Evolutionary conservation across 2,329 filamentous ascomycete genomes (phyloP), one percentile per base, ranked within the genome.

Genomic region (Nigrospora oryzae): DNA sequence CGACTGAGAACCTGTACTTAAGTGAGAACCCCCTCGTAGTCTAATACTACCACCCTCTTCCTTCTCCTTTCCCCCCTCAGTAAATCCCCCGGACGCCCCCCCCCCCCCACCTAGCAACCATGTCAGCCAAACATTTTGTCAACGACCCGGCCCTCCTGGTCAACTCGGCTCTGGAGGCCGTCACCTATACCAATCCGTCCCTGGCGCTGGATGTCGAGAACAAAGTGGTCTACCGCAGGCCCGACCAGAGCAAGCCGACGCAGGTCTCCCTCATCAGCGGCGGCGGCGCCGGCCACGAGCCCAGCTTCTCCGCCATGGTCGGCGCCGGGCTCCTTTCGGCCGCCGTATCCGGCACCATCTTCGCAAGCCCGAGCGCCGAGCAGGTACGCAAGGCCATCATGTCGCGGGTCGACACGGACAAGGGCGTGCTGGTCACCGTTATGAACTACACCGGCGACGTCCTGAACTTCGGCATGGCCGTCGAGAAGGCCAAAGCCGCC

Each of bases 381-480:
- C 90, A 96, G 68, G 82, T 96, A 44, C 79, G 87, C 45, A 73
- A 78, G 52, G 88, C 83, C 47, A 84, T 94, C 43, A 77, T 83
- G 58, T 77, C 81, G 36, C 75, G 86, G 16, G 85, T 95, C 3
- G 80, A 86, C 49, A 75, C 76, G 4, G 73, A 77, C 38, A 77
- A 79, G 49, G 91, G 90, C 19, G 85, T 95, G 1, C 64, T 96
- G 36, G 85, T 95, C n/a, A 83, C 90, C 6, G 86, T 95, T 30
- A 95, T 95, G 87, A 96, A 96, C 64, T 95, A 95, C 65, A 95
- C 89, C 1, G 86, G 86, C 34, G 86, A 90, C 62, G 79, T 95
- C 44, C 75, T 96, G 53, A 94, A 95, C 67, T 96, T 96, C 60
- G 90, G 89, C 45, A 84, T 96, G 77, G 90, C 84, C 1, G 87